Conservation (phyloP, 192 early-diverging fungal species). For the Gigaspora rosea region DNA sequence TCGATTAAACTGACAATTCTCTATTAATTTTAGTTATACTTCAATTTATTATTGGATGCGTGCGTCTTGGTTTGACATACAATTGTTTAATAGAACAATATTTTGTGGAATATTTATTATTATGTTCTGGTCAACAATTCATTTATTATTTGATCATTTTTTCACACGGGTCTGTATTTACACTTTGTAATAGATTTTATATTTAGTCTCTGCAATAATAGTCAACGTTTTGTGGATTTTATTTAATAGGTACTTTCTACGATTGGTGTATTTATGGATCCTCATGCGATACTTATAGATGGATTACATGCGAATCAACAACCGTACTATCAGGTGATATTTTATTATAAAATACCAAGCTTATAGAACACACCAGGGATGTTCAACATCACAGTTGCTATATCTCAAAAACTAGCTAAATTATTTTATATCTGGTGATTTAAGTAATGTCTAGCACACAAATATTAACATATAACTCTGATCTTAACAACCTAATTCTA, state of each 20-base stretch:
- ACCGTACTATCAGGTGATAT: conserved; percentile 20
- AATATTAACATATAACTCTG: too few relatives aligned
- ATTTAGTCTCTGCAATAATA: neutral
- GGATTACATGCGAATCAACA: conserved; percentile 12
- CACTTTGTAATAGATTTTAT: neutral
- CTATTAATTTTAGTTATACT: neutral
- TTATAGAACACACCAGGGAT: too few relatives aligned
- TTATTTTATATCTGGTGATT: too few relatives aligned
- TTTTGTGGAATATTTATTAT: neutral
- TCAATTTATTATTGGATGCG: conserved; percentile 15
- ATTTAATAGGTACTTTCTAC: conserved; percentile 18
- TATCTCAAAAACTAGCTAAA: too few relatives aligned
- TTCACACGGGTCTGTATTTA: conserved; percentile 8
- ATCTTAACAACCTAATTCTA: too few relatives aligned
- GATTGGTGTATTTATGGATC: conserved; percentile 21
- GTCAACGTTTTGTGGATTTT: neutral
- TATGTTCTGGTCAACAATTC: conserved; percentile 7
- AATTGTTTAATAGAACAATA: conserved; percentile 14
- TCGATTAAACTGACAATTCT: neutral
- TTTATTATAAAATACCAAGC: too few relatives aligned
- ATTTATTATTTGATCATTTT: conserved; percentile 16
- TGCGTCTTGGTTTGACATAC: conserved; percentile 16
- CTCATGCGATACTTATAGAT: conserved; percentile 19
- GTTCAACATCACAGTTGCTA: too few relatives aligned
- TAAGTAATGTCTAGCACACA: too few relatives aligned